phyloP scores from a whole-genome alignment of 257 asterid genomes.

The Cruciata laevipes region DNA sequence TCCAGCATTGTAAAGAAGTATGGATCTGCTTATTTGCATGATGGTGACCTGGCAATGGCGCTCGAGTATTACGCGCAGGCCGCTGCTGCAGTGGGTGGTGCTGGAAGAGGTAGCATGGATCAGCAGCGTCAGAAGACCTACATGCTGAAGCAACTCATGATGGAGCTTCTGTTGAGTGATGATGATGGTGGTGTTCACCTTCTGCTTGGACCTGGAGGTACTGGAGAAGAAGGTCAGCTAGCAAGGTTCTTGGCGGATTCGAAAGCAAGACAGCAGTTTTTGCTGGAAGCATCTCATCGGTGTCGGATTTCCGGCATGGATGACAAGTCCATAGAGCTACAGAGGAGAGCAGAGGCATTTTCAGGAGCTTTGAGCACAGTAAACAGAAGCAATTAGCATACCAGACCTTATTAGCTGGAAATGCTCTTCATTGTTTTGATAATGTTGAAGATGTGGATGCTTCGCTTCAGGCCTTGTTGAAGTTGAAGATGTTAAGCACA shows the following conservation, averaged over 20 bases:
- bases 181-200: slow-evolving; percentile 72
- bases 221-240: slow-evolving; percentile 87
- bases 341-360: too few relatives aligned
- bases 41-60: slow-evolving; percentile 64
- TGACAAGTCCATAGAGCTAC: slow-evolving; percentile 25
- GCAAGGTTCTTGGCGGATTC: slow-evolving; percentile 70
- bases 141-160: slow-evolving; percentile 75
- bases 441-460: slow-evolving; percentile 83
- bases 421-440: slow-evolving; percentile 73
- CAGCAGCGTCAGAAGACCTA: too few relatives aligned
- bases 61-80: slow-evolving; percentile 88
- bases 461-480: slow-evolving; percentile 85
- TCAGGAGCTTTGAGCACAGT: neutral
- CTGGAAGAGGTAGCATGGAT: too few relatives aligned
- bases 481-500: too few relatives aligned
- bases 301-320: slow-evolving; percentile 72
- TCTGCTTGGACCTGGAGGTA: slow-evolving; percentile 79
- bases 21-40: slow-evolving; percentile 76
- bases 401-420: slow-evolving; percentile 84
- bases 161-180: slow-evolving; percentile 66
- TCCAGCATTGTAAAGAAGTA: slow-evolving; percentile 83
- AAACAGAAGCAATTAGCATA: slow-evolving; percentile 18
- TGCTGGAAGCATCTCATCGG: slow-evolving; percentile 76
- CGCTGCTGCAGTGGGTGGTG: too few relatives aligned
- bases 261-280: slow-evolving; percentile 59